A percentile compares a stretch with the other conserved stretches of the same genome.
Evolutionary conservation across 805 yeast genomes (phyloP).

Genomic region (Metschnikowia bowlesiae): DNA sequence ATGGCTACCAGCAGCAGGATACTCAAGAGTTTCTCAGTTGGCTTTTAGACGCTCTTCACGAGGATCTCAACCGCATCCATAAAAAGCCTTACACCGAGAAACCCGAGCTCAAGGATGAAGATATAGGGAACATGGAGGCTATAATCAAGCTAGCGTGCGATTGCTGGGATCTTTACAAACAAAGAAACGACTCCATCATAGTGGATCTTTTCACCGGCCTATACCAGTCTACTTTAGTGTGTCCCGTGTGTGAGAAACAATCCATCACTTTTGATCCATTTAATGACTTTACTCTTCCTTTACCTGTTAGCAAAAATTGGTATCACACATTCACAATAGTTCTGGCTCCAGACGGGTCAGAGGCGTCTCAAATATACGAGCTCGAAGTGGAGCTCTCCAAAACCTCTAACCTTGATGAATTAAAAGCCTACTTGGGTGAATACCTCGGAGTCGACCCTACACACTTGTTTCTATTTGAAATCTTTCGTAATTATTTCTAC

Average conservation of each 20-base stretch:
- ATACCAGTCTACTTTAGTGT: conserved; percentile 82
- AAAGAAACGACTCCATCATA: conserved; percentile 79
- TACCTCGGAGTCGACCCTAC: conserved; percentile 32
- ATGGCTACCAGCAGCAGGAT: conserved; percentile 84
- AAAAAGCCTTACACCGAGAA: conserved; percentile 85
- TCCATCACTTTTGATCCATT: conserved; percentile 93
- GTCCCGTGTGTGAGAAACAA: conserved; percentile 77
- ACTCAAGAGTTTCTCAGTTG: conserved; percentile 90
- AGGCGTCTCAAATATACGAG: conserved; percentile 40
- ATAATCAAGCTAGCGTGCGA: conserved; percentile 61
- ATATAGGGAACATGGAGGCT: conserved; percentile 48
- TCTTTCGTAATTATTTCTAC: conserved; percentile 65
- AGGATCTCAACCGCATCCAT: conserved; percentile 79
- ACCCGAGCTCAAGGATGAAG: conserved; percentile 70
- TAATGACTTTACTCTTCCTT: conserved; percentile 82
- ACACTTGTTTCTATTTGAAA: conserved; percentile 31
- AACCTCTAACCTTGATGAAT: conserved; percentile 57
- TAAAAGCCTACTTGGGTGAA: conserved; percentile 56
- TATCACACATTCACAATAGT: conserved; percentile 56
- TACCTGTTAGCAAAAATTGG: conserved; percentile 78
- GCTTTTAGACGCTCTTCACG: conserved; percentile 84
- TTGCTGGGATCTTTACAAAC: conserved; percentile 77
- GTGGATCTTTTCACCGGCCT: conserved; percentile 85
- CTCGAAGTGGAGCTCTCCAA: conserved; percentile 73
- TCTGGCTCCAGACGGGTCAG: conserved; percentile 36